Percentiles rank a stretch among this genome's conserved stretches.
phyloP scores from a whole-genome alignment of 805 yeast genomes.

The Grigorovia yakushimaensis region DNA sequence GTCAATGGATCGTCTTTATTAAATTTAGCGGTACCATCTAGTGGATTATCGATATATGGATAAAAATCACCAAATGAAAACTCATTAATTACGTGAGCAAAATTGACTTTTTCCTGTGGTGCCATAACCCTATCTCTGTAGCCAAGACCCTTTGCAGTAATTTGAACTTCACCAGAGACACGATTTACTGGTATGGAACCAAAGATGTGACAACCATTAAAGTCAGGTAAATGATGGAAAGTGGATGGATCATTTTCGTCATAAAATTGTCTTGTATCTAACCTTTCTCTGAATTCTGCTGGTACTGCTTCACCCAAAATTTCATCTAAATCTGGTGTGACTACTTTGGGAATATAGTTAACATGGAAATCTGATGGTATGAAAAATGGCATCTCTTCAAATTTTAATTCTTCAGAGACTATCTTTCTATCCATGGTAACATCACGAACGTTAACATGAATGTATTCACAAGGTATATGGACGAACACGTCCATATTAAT shows the following conservation, averaged over 20 bases:
- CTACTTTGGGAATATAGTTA: conserved; percentile 37
- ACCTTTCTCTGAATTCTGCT: conserved; percentile 48
- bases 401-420: conserved; percentile 66
- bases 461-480: conserved; percentile 69
- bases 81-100: conserved; percentile 78
- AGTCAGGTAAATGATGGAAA: conserved; percentile 41
- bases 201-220: conserved; percentile 70
- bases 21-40: conserved; percentile 61
- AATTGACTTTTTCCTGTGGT: conserved; percentile 48
- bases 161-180: conserved; percentile 77
- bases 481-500: conserved; percentile 75
- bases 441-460: conserved; percentile 73
- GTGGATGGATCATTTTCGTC: conserved; percentile 12
- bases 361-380: conserved; percentile 42
- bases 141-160: conserved; percentile 69
- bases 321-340: conserved; percentile 56
- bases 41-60: conserved; percentile 80
- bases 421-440: conserved; percentile 65
- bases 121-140: conserved; percentile 37
- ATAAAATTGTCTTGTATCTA: conserved; percentile 24
- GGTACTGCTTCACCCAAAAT: conserved; percentile 55
- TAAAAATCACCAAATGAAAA: conserved; percentile 85
- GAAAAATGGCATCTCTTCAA: conserved; percentile 53
- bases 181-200: conserved; percentile 79
- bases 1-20: conserved; percentile 40